These are phyloP conservation scores for Ophiostoma pallidulum DNA, from an alignment of 2,329 filamentous ascomycete genomes.

Conservation along the genomic window DNA sequence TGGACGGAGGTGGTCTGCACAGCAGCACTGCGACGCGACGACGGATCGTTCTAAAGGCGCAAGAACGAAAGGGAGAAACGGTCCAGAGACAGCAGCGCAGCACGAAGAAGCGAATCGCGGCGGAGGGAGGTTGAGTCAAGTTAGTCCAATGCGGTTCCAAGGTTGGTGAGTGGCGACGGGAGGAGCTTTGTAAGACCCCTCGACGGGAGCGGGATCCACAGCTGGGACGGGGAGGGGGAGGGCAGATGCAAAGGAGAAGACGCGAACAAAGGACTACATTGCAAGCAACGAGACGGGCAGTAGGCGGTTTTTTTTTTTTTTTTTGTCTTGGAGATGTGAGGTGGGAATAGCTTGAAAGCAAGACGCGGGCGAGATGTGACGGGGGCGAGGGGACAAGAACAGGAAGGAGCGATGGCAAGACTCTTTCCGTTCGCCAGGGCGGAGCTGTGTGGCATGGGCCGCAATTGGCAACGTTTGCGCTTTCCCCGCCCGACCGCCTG, in stretches of 20 bases:
- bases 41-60: neutral
- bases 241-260: neutral
- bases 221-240: neutral
- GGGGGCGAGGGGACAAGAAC: no score
- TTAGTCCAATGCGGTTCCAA: neutral
- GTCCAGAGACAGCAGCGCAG: neutral
- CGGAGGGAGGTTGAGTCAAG: no score
- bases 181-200: constrained; percentile 9
- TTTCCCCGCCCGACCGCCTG: no score
- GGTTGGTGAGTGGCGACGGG: no score
- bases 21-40: neutral
- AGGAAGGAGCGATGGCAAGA: neutral
- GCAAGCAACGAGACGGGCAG: no score
- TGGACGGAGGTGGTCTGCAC: constrained; percentile 7
- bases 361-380: no score
- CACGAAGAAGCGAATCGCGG: no score
- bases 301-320: no score
- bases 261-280: neutral
- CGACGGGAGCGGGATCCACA: neutral
- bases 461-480: neutral
- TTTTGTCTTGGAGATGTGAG: no score
- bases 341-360: no score
- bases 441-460: neutral
- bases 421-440: no score
- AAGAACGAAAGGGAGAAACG: neutral